These are phyloP conservation scores for Gossypium gossypioides DNA, from an alignment of 441 rosid species.

Conservation along the genomic window DNA sequence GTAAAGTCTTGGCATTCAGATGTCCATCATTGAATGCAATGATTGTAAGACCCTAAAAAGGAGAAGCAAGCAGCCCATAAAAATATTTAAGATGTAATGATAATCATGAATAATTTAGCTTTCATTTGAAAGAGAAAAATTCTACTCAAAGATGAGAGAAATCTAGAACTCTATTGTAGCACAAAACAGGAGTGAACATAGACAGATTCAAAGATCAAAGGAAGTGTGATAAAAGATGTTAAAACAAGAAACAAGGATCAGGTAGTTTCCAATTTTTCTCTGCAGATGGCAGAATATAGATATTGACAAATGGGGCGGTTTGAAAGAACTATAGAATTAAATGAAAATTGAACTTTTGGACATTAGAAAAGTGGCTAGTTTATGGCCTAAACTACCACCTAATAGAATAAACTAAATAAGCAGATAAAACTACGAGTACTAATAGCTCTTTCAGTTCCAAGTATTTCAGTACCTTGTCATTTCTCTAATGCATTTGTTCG, in stretches of 20 bases:
- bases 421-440: not conserved
- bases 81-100: not conserved
- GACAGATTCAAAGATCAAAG: not conserved
- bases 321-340: not conserved
- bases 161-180: not conserved
- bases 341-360: not conserved
- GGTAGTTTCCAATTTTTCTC: not conserved
- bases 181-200: not conserved
- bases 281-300: not conserved
- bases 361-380: not conserved
- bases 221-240: not conserved
- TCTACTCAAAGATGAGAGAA: not conserved
- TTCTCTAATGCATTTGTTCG: not conserved
- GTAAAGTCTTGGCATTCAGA: constrained; percentile 45
- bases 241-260: not conserved
- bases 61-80: not conserved
- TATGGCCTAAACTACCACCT: not conserved
- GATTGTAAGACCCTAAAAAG: constrained; percentile 65
- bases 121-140: not conserved
- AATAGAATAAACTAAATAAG: not conserved
- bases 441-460: not conserved
- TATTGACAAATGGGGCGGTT: not conserved
- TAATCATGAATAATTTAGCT: not conserved
- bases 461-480: not conserved
- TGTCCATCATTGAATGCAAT: constrained; percentile 65